These are phyloP conservation scores for Russula sp. DNA, from an alignment of 768 basidiomycete genomes.

Conservation along the genomic window DNA sequence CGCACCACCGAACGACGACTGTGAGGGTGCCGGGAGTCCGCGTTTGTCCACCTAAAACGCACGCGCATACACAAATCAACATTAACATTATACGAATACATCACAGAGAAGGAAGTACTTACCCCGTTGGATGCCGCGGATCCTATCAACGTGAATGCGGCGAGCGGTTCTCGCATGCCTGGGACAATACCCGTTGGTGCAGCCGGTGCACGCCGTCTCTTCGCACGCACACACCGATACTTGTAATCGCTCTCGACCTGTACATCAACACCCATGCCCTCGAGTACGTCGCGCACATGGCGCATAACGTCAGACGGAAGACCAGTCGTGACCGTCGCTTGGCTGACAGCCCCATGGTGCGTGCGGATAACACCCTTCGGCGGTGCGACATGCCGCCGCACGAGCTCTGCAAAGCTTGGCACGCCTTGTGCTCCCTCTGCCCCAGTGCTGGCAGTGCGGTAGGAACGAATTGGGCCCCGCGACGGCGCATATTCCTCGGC, in stretches of 20 bases:
- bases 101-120: slow-evolving; percentile 37
- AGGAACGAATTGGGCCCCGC: slow-evolving; percentile 19
- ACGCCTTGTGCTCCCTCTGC: slow-evolving; percentile 14
- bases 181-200: slow-evolving; percentile 37
- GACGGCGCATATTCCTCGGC: slow-evolving; percentile 14
- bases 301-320: slow-evolving; percentile 85
- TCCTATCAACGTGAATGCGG: slow-evolving; percentile 74
- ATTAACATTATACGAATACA: not conserved
- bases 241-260: slow-evolving; percentile 88
- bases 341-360: slow-evolving; percentile 92
- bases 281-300: slow-evolving; percentile 75
- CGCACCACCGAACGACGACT: slow-evolving; percentile 57
- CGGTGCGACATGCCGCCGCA: slow-evolving; percentile 36
- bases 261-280: slow-evolving; percentile 88
- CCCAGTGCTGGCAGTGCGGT: slow-evolving; percentile 21
- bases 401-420: slow-evolving; percentile 34
- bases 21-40: slow-evolving; percentile 80
- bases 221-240: slow-evolving; percentile 77
- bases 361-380: slow-evolving; percentile 60
- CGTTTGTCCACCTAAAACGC: slow-evolving; percentile 74
- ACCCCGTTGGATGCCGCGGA: slow-evolving; percentile 87
- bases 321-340: slow-evolving; percentile 79
- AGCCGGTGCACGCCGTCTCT: slow-evolving; percentile 48
- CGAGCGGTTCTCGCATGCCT: slow-evolving; percentile 51
- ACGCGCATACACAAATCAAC: not conserved